These are phyloP conservation scores for Nicotiana noctiflora DNA, from an alignment of 257 asterid species.

Conservation along the genomic window DNA sequence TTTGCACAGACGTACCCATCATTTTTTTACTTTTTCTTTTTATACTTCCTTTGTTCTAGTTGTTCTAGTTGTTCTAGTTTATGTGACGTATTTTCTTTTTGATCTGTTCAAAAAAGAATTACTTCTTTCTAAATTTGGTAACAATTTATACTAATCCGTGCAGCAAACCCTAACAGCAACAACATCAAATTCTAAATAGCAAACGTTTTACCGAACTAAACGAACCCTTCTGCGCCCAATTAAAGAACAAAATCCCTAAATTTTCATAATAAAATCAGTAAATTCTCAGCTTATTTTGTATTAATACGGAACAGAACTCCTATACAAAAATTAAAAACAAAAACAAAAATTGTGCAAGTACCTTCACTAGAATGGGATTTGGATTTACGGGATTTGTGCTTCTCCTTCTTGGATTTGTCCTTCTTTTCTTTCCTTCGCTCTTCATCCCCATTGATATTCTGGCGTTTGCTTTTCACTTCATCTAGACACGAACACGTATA, in stretches of 20 bases:
- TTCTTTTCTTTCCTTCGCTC: background rate
- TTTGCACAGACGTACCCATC: too few relatives aligned
- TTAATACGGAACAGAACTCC: too few relatives aligned
- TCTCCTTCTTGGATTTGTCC: conserved; percentile 16
- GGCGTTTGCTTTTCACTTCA: conserved; percentile 17
- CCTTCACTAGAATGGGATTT: conserved; percentile 49
- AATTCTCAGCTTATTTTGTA: background rate
- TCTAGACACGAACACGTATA: background rate
- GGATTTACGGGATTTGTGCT: conserved; percentile 39
- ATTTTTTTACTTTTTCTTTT: too few relatives aligned
- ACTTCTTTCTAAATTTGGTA: too few relatives aligned
- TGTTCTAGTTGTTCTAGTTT: too few relatives aligned
- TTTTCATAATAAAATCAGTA: background rate
- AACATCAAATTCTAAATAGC: background rate
- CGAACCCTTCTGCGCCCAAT: background rate
- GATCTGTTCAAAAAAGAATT: too few relatives aligned
- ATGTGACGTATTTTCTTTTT: too few relatives aligned
- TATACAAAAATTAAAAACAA: too few relatives aligned
- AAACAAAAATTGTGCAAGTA: background rate
- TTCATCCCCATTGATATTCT: conserved; percentile 1
- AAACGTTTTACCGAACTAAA: background rate
- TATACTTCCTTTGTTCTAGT: too few relatives aligned
- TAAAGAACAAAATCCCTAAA: background rate
- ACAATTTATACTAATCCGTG: background rate
- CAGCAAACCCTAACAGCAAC: background rate